Evolutionary conservation across 345 rosid species (phyloP).

Genomic region (Toxicodendron radicans): DNA sequence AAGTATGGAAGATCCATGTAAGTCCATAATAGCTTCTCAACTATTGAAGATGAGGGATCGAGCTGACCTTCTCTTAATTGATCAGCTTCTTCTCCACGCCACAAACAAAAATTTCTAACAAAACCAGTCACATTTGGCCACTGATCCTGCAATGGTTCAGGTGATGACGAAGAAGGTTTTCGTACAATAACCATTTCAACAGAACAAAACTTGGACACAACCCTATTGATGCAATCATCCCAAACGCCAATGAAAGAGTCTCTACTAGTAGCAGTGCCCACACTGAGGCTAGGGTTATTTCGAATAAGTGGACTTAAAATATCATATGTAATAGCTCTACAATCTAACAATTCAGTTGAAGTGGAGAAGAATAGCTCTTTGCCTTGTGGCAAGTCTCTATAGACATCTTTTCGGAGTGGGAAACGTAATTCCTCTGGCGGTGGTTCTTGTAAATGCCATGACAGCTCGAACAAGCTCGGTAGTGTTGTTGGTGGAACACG

Average conservation of each 20-base stretch:
- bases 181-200: slow-evolving; percentile 54
- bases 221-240: slow-evolving; percentile 83
- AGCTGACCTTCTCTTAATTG: slow-evolving; percentile 56
- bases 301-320: slow-evolving; percentile 65
- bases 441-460: slow-evolving; percentile 86
- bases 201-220: slow-evolving; percentile 74
- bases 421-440: slow-evolving; percentile 76
- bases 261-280: slow-evolving; percentile 50
- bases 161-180: slow-evolving; percentile 38
- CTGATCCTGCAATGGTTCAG: slow-evolving; percentile 56
- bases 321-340: slow-evolving; percentile 62
- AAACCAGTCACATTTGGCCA: slow-evolving; percentile 95
- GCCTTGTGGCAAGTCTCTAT: slow-evolving; percentile 75
- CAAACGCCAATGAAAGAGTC: slow-evolving; percentile 90
- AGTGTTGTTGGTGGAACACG: slow-evolving; percentile 57
- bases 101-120: slow-evolving; percentile 65
- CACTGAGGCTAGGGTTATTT: slow-evolving; percentile 42
- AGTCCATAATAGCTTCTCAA: slow-evolving; percentile 83
- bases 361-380: slow-evolving; percentile 77
- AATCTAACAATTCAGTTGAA: slow-evolving; percentile 65
- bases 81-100: slow-evolving; percentile 95
- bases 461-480: slow-evolving; percentile 73
- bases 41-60: slow-evolving; percentile 66
- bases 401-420: slow-evolving; percentile 79
- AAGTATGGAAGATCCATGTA: slow-evolving; percentile 82